Percentiles rank a stretch among this genome's conserved stretches.
Evolutionary conservation across 352 stramenopile species (phyloP).

Genomic region (Phytopythium delawarense): DNA sequence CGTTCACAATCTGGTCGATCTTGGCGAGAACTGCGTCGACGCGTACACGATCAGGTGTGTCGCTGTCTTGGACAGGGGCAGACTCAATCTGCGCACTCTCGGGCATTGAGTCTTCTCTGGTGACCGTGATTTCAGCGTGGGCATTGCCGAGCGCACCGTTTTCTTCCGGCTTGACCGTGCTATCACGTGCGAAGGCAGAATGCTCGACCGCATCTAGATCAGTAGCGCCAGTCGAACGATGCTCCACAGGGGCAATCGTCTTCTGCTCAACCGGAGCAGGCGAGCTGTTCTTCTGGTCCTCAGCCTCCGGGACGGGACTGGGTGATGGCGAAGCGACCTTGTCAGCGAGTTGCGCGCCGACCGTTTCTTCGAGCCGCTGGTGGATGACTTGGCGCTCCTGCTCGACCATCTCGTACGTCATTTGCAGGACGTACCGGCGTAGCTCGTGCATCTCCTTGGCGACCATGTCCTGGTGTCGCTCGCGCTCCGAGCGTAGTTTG

Average conservation of each 20-base stretch:
- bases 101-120: neutral
- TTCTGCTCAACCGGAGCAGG: neutral
- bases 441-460: slow-evolving; percentile 62
- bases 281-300: neutral
- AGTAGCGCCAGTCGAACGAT: neutral
- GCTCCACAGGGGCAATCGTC: neutral
- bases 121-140: neutral
- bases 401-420: slow-evolving; percentile 52
- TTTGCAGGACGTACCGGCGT: slow-evolving; percentile 36
- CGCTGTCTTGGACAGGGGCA: neutral
- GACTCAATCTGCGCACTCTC: neutral
- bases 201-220: too few species aligned
- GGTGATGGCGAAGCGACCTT: neutral
- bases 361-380: slow-evolving; percentile 27
- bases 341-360: slow-evolving; percentile 11
- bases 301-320: neutral
- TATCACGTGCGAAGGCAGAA: neutral
- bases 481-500: slow-evolving; percentile 43
- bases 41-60: neutral
- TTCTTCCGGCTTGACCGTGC: neutral
- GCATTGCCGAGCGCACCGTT: neutral
- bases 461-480: slow-evolving; percentile 58
- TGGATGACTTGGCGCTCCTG: slow-evolving; percentile 52
- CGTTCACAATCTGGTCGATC: slow-evolving; percentile 1
- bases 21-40: neutral